Conservation (phyloP, 768 basidiomycete species). For the Panaeolus papilionaceus region DNA sequence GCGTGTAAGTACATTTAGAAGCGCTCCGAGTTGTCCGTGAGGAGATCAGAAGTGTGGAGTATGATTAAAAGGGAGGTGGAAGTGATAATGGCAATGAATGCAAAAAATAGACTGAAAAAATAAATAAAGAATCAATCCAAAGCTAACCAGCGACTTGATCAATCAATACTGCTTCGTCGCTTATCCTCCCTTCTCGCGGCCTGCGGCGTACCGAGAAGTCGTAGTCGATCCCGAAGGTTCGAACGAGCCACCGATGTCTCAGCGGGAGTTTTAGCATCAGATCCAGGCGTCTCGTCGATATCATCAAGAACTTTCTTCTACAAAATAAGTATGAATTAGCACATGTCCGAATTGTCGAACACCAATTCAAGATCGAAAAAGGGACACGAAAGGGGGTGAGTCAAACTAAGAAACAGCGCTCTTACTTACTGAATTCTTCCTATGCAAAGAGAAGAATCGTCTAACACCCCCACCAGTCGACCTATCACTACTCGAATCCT, state of each 20-base stretch:
- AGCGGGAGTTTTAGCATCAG: conserved; percentile 21
- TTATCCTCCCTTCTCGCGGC: conserved; percentile 43
- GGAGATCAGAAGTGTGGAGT: background rate
- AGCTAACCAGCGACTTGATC: background rate
- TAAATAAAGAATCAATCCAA: background rate
- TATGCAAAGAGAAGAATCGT: conserved; percentile 45
- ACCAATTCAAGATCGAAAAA: conserved; percentile 15
- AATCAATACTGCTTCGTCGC: conserved; percentile 41
- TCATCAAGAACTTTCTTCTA: conserved; percentile 25
- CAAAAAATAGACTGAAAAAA: background rate
- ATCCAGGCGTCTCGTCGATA: conserved; percentile 17
- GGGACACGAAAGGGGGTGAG: too few relatives aligned
- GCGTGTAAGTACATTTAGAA: background rate
- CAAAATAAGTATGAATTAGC: background rate
- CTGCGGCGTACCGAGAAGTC: conserved; percentile 44
- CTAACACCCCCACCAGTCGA: conserved; percentile 26
- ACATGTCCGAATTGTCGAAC: background rate
- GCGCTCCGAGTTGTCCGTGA: background rate
- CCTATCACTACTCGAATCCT: conserved; percentile 23
- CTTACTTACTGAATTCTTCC: conserved; percentile 45
- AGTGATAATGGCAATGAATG: background rate
- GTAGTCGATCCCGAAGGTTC: conserved; percentile 40
- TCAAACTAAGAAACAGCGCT: background rate
- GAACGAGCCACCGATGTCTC: conserved; percentile 32
- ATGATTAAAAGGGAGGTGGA: background rate